These are phyloP conservation scores for Trypanosoma theileri DNA, from an alignment of 208 protist species.

Conservation along the genomic window DNA sequence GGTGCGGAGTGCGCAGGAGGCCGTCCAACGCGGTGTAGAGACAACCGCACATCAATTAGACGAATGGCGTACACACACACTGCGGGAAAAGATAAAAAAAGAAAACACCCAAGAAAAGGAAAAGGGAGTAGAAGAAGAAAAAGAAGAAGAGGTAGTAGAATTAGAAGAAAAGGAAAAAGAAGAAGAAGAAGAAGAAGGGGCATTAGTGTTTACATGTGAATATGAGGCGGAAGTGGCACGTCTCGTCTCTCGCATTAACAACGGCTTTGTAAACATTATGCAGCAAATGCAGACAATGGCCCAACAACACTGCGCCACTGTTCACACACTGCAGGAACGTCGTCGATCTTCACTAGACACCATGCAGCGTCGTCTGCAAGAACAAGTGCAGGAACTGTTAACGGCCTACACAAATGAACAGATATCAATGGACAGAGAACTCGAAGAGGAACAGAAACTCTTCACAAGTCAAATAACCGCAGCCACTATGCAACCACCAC, in stretches of 20 bases:
- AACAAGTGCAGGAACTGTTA: conserved; percentile 19
- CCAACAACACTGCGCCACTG: not conserved
- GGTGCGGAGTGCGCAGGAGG: conserved; percentile 42
- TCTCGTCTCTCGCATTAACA: conserved; percentile 25
- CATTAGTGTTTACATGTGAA: not conserved
- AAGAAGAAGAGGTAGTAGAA: not conserved
- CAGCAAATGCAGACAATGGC: conserved; percentile 17
- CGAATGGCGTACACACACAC: conserved; percentile 40
- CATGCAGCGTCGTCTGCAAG: conserved; percentile 4
- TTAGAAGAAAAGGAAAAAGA: not conserved
- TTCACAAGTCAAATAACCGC: conserved; percentile 7
- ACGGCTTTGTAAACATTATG: conserved; percentile 6
- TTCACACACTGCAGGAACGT: conserved; percentile 16
- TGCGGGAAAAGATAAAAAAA: conserved; percentile 30
- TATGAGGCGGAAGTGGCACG: conserved; percentile 16
- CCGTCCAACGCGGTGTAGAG: conserved; percentile 35
- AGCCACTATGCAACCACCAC: not conserved
- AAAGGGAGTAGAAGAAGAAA: conserved; percentile 24
- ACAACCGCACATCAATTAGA: conserved; percentile 41
- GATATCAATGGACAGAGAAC: conserved; percentile 8
- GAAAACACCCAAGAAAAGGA: conserved; percentile 1
- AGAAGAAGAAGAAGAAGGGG: not conserved
- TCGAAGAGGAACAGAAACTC: conserved; percentile 9
- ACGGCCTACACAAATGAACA: conserved; percentile 16
- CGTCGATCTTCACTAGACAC: conserved; percentile 19